phyloP scores from a whole-genome alignment of 225 moss, liverwort and hornwort genomes.

The Pleurozium schreberi region DNA sequence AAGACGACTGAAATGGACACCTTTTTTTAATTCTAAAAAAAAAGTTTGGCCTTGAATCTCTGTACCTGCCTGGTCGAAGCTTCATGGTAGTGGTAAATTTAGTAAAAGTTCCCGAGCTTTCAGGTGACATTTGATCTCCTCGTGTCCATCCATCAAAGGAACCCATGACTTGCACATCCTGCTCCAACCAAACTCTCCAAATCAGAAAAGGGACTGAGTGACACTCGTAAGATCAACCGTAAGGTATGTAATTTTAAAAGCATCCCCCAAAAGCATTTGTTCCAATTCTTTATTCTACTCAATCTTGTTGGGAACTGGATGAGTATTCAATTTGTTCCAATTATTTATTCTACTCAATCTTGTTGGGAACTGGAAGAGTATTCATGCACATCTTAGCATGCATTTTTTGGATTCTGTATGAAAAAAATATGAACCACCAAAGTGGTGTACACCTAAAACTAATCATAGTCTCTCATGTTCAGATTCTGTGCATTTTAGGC shows the following conservation, averaged over 20 bases:
- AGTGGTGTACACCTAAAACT: neutral
- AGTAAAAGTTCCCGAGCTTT: conserved; percentile 13
- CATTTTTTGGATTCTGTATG: neutral
- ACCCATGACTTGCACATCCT: conserved; percentile 35
- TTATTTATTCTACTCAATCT: neutral
- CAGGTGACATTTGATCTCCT: conserved; percentile 22
- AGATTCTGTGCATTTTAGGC: neutral
- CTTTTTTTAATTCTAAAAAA: neutral
- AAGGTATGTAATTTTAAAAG: neutral
- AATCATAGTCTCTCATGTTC: neutral
- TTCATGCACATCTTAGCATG: neutral
- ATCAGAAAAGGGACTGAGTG: neutral
- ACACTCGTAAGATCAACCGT: neutral
- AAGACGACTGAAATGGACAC: neutral
- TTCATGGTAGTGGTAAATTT: conserved; percentile 7
- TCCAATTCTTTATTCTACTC: neutral
- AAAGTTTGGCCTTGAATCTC: neutral
- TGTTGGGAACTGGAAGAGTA: neutral
- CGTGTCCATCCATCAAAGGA: conserved; percentile 28
- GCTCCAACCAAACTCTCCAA: neutral
- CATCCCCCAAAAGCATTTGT: neutral
- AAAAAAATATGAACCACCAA: neutral
- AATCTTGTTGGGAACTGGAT: neutral
- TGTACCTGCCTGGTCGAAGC: conserved; percentile 16
- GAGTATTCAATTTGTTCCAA: neutral